Evolutionary conservation across 106 monocot species (phyloP), one percentile per base, ranked within the genome.

Genomic region (Allium cepa): DNA sequence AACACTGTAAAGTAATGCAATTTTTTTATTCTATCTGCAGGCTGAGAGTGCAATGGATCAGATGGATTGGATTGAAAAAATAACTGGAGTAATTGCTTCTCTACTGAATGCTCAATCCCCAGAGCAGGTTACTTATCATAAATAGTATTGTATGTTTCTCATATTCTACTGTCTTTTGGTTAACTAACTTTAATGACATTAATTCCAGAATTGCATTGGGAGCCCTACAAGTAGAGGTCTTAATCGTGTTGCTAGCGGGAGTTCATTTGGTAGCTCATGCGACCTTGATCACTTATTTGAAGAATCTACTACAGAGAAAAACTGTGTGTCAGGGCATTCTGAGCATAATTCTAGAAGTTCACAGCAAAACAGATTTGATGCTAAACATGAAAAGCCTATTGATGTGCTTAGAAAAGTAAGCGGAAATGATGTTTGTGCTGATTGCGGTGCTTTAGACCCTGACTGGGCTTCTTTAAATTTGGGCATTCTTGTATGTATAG

Each of bases 41-140:
- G 99, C 99, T 17, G 99, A 99, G 76, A 99, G 90, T 79, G 87
- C 99, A 58, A 70, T 85, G 73, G 99, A 99, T 85, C 93, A 99
- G 69, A 99, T 93, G 90, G 99, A 99, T 77, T 99, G 99, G 99
- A 87, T 99, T 74, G 99, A 99, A 72, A 99, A 99, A 69, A 99
- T 99, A 75, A 99, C 99, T 58, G 99, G 99, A 47, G 99, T 99
- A 53, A 99, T 99, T 81, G 99, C 99, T 17, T 99, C 99, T 11
- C 79, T 99, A 17, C 75, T 99, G 36, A 99, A 85, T 67, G 84
- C 99, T 48, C 99, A 99, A 69, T 90, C 99, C 62, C 87, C 93
- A 64, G 99, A 99, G 70, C 82, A 85, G 85, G 99, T 93, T 78
- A 15, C 63, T 69, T 56, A 52, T 45, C 72, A 64, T 67, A 28